A percentile compares a stretch with the other conserved stretches of the same genome.
Conservation (phyloP, 2,329 filamentous ascomycete genomes). For the Curvularia lunata region DNA sequence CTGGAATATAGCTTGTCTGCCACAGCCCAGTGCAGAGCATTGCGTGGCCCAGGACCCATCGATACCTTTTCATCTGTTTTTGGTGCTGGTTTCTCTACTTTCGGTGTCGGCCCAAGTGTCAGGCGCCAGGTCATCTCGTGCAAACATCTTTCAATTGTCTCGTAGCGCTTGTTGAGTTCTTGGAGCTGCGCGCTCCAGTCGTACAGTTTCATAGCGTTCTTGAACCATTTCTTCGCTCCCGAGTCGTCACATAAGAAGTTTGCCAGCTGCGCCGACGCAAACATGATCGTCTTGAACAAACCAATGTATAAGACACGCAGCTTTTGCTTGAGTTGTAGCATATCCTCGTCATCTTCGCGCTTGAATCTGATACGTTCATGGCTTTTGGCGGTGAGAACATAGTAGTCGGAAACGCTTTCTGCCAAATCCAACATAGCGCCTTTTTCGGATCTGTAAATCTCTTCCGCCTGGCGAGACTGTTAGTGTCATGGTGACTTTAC, state of each 20-base stretch:
- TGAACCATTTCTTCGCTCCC: conserved; percentile 16
- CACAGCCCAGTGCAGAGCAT: conserved; percentile 28
- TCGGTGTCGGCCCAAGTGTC: background rate
- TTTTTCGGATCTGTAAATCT: conserved; percentile 22
- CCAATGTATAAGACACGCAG: conserved; percentile 20
- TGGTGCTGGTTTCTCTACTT: background rate
- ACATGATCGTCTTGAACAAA: conserved; percentile 21
- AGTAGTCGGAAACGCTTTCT: conserved; percentile 17
- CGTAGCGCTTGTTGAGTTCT: conserved; percentile 16
- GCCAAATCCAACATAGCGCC: conserved; percentile 24
- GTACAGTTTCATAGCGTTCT: conserved; percentile 23
- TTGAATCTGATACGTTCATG: conserved; percentile 14
- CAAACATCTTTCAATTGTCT: conserved; percentile 11
- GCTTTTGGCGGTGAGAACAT: conserved; percentile 20
- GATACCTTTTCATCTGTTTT: conserved; percentile 1
- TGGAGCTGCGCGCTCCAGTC: conserved; percentile 27
- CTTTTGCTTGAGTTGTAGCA: conserved; percentile 20
- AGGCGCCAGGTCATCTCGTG: conserved; percentile 16
- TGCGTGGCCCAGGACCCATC: conserved; percentile 24
- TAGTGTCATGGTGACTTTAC: background rate
- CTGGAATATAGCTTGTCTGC: conserved; percentile 20
- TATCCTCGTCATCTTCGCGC: conserved; percentile 18
- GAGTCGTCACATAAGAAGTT: conserved; percentile 19
- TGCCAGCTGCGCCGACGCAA: conserved; percentile 23
- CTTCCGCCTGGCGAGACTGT: conserved; percentile 11